phyloP scores from a whole-genome alignment of 1,139 yeast species.

The Debaryomyces nepalensis region DNA sequence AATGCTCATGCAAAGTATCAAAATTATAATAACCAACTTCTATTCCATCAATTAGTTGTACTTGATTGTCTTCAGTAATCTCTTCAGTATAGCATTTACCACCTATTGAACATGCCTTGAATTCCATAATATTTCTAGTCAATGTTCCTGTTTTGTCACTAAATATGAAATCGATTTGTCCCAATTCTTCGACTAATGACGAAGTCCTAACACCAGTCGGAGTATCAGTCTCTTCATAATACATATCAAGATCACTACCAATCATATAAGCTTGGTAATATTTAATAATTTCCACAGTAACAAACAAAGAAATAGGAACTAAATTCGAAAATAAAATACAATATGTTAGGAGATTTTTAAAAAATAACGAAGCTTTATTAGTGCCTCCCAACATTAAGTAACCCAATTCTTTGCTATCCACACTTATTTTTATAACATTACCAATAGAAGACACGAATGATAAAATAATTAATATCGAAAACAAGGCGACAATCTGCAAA shows the following conservation, averaged over 20 bases:
- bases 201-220: slow-evolving; percentile 96
- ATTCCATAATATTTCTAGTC: slow-evolving; percentile 95
- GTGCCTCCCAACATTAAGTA: slow-evolving; percentile 76
- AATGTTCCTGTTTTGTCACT: slow-evolving; percentile 97
- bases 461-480: slow-evolving; percentile 74
- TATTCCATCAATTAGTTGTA: slow-evolving; percentile 72
- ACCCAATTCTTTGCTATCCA: slow-evolving; percentile 54
- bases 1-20: slow-evolving; percentile 60
- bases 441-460: slow-evolving; percentile 86
- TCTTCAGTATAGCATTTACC: slow-evolving; percentile 88
- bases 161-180: slow-evolving; percentile 93
- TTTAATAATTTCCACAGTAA: slow-evolving; percentile 93
- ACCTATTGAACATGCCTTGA: slow-evolving; percentile 90
- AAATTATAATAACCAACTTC: slow-evolving; percentile 83
- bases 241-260: slow-evolving; percentile 92
- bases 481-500: slow-evolving; percentile 85
- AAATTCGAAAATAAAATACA: slow-evolving; percentile 96
- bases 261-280: slow-evolving; percentile 95
- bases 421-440: slow-evolving; percentile 73
- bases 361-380: slow-evolving; percentile 71
- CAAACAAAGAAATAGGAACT: slow-evolving; percentile 94
- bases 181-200: slow-evolving; percentile 92
- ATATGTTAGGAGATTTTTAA: slow-evolving; percentile 84
- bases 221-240: slow-evolving; percentile 83
- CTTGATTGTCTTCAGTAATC: slow-evolving; percentile 88